Conservation (phyloP, 2,329 filamentous ascomycete species). For the Pseudopyricularia javanii region DNA sequence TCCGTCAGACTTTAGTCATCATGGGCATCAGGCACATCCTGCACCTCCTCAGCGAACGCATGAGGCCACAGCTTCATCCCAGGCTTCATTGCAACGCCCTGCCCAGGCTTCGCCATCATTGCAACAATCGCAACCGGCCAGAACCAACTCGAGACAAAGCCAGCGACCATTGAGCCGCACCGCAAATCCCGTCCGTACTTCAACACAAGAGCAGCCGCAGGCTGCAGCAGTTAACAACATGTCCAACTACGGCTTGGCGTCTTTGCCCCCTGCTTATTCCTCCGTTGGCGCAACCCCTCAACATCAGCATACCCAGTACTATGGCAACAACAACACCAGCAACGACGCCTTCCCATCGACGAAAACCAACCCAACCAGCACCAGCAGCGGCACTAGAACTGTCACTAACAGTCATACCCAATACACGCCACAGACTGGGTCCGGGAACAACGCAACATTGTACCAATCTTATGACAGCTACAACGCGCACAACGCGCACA, state of each 20-base stretch:
- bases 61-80: constrained; percentile 8
- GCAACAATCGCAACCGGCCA: constrained; percentile 17
- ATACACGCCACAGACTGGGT: constrained; percentile 6
- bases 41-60: constrained; percentile 7
- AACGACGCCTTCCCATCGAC: constrained; percentile 1
- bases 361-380: not conserved
- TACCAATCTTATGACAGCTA: constrained; percentile 4
- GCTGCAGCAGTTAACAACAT: constrained; percentile 5
- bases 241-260: constrained; percentile 7
- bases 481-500: constrained; percentile 17
- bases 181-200: not conserved
- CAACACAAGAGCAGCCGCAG: constrained; percentile 3
- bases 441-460: constrained; percentile 9
- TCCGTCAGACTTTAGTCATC: constrained; percentile 8
- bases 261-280: constrained; percentile 2
- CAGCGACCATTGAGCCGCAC: constrained; percentile 16
- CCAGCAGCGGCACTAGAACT: not conserved
- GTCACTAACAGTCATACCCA: constrained; percentile 5
- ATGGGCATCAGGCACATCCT: not conserved
- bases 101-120: constrained; percentile 17
- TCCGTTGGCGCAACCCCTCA: constrained; percentile 5
- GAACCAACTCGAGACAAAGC: constrained; percentile 20
- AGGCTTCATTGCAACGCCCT: constrained; percentile 11
- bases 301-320: constrained; percentile 15
- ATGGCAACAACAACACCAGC: constrained; percentile 7